These are phyloP conservation scores for Lepidium aucheri DNA, from an alignment of 345 rosid genomes.

Conservation along the genomic window DNA sequence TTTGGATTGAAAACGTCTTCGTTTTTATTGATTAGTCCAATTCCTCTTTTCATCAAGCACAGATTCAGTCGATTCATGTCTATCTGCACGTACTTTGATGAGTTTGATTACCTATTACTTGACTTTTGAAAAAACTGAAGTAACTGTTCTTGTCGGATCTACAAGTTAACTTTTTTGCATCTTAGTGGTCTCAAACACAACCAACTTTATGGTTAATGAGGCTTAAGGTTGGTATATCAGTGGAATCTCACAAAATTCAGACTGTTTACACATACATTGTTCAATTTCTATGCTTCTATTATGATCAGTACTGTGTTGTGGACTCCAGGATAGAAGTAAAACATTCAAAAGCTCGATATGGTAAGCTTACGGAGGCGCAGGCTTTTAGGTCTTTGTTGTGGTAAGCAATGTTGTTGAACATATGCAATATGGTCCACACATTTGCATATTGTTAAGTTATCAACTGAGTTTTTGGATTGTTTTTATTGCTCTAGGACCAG, in stretches of 20 bases:
- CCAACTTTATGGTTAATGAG: not conserved
- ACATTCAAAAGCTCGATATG: constrained; percentile 36
- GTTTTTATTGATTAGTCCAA: not conserved
- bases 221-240: not conserved
- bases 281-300: not conserved
- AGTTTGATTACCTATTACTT: not conserved
- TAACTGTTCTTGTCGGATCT: constrained; percentile 5
- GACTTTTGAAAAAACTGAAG: not conserved
- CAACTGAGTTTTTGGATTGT: not conserved
- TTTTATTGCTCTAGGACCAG: constrained; percentile 18
- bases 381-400: constrained; percentile 84
- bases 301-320: constrained; percentile 23
- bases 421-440: not conserved
- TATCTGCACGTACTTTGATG: not conserved
- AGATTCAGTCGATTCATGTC: constrained; percentile 5
- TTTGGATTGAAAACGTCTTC: constrained; percentile 18
- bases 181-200: constrained; percentile 1
- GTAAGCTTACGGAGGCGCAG: constrained; percentile 91
- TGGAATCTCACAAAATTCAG: not conserved
- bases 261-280: not conserved
- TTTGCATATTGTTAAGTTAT: not conserved
- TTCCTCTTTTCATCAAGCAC: not conserved
- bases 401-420: constrained; percentile 38
- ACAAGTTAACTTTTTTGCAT: not conserved
- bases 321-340: constrained; percentile 21